Percentiles rank a stretch among this genome's conserved stretches.
Conservation (phyloP, 2,329 filamentous ascomycete species). For the Tetracladium maxilliforme region DNA sequence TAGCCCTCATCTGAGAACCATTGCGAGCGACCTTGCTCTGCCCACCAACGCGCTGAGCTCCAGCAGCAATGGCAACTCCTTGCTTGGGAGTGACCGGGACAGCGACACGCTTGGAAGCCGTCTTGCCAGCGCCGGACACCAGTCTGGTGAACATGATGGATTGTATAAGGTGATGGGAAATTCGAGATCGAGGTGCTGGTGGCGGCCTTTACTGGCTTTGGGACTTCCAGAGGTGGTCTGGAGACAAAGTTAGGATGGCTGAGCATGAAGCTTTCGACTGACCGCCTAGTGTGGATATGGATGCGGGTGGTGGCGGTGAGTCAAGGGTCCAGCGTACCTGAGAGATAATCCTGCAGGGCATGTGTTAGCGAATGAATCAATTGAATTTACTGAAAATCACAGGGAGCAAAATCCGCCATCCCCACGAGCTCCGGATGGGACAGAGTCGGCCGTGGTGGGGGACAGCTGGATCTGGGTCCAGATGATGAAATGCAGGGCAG, state of each 20-base stretch:
- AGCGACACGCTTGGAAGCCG: too few relatives aligned
- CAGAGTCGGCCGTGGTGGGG: constrained; percentile 2
- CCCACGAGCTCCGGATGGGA: neutral
- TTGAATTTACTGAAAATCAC: constrained; percentile 4
- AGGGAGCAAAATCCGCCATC: constrained; percentile 2
- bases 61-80: too few relatives aligned
- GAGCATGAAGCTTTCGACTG: constrained; percentile 1
- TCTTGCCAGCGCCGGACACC: too few relatives aligned
- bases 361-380: constrained; percentile 23
- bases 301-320: constrained; percentile 4
- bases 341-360: constrained; percentile 53
- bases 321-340: constrained; percentile 55
- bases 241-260: constrained; percentile 1
- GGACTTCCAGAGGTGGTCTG: constrained; percentile 27
- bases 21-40: too few relatives aligned
- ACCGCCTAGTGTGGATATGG: constrained; percentile 1
- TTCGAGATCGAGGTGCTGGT: constrained; percentile 1
- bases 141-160: constrained; percentile 46
- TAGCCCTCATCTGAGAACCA: too few relatives aligned
- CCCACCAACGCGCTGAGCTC: too few relatives aligned
- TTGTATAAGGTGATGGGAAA: constrained; percentile 4
- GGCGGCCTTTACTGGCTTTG: constrained; percentile 18
- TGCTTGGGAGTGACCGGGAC: too few relatives aligned
- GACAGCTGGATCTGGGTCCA: constrained; percentile 4
- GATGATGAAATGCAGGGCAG: constrained; percentile 5